Percentiles rank a stretch among this genome's conserved stretches.
phyloP scores from a whole-genome alignment of 2,329 filamentous ascomycete genomes.

The Epichloe sp. region DNA sequence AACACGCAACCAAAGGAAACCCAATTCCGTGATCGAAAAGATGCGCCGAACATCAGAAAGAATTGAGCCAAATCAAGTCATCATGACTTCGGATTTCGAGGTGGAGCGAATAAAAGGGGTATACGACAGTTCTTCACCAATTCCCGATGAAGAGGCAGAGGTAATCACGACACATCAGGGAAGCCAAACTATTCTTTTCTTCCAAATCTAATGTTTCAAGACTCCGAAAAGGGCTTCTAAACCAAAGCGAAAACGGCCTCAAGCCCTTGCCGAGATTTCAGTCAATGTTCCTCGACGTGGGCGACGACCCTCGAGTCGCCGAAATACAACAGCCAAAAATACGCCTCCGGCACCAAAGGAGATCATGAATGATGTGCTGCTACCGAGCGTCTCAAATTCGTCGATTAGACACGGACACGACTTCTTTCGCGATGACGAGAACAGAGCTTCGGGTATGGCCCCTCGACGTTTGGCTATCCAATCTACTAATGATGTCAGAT shows the following conservation, averaged over 20 bases:
- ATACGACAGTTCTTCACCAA: constrained; percentile 44
- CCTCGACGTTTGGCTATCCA: neutral
- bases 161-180: constrained; percentile 22
- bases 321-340: constrained; percentile 9
- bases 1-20: constrained; percentile 68
- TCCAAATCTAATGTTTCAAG: constrained; percentile 5
- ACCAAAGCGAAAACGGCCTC: constrained; percentile 18
- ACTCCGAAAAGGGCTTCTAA: constrained; percentile 19
- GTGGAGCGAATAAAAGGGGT: constrained; percentile 42
- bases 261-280: constrained; percentile 21
- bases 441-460: constrained; percentile 13
- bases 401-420: constrained; percentile 15
- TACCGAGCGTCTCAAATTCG: neutral
- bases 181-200: neutral
- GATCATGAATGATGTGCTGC: neutral
- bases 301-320: constrained; percentile 13
- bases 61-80: constrained; percentile 50
- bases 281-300: constrained; percentile 19
- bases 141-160: constrained; percentile 23
- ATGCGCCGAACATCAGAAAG: constrained; percentile 51
- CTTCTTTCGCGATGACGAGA: constrained; percentile 19
- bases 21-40: constrained; percentile 52
- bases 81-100: constrained; percentile 42
- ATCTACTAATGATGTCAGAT: constrained; percentile 12
- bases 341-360: constrained; percentile 8